Conservation (phyloP, 805 yeast species). For the Teunomyces kruisii region DNA sequence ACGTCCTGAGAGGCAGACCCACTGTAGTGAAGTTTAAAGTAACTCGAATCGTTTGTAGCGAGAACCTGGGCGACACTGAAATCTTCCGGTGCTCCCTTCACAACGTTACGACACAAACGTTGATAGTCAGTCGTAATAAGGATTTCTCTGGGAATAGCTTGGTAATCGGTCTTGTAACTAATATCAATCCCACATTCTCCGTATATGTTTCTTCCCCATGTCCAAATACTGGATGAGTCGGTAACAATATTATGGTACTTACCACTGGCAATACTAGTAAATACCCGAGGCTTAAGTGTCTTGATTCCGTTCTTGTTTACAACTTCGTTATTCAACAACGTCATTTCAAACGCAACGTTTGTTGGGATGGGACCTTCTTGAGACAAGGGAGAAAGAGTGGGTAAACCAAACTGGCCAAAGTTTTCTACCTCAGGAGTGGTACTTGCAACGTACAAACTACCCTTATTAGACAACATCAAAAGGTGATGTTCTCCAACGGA, state of each 20-base stretch:
- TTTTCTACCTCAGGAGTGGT: conserved; percentile 42
- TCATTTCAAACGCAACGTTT: conserved; percentile 46
- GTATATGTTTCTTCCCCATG: conserved; percentile 80
- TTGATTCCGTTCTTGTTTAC: conserved; percentile 19
- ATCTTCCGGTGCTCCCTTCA: conserved; percentile 38
- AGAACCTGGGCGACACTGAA: conserved; percentile 52
- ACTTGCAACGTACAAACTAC: conserved; percentile 61
- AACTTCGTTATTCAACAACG: conserved; percentile 53
- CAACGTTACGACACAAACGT: conserved; percentile 26
- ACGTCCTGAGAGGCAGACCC: conserved; percentile 17
- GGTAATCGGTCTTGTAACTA: conserved; percentile 60
- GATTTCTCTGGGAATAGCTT: conserved; percentile 64
- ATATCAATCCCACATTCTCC: conserved; percentile 85
- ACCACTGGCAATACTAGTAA: conserved; percentile 70
- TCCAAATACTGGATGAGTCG: conserved; percentile 65
- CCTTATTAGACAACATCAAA: conserved; percentile 56
- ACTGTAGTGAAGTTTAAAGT: conserved; percentile 23
- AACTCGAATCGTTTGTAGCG: conserved; percentile 68
- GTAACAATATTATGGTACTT: conserved; percentile 66
- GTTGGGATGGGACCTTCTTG: conserved; percentile 28
- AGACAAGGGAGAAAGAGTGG: conserved; percentile 64
- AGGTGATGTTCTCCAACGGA: conserved; percentile 69
- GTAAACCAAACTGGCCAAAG: conserved; percentile 83
- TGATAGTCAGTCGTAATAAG: conserved; percentile 15
- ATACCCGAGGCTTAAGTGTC: conserved; percentile 39